Evolutionary conservation across 495 filamentous ascomycete species (phyloP).

Genomic region (Penicillium ucsense): DNA sequence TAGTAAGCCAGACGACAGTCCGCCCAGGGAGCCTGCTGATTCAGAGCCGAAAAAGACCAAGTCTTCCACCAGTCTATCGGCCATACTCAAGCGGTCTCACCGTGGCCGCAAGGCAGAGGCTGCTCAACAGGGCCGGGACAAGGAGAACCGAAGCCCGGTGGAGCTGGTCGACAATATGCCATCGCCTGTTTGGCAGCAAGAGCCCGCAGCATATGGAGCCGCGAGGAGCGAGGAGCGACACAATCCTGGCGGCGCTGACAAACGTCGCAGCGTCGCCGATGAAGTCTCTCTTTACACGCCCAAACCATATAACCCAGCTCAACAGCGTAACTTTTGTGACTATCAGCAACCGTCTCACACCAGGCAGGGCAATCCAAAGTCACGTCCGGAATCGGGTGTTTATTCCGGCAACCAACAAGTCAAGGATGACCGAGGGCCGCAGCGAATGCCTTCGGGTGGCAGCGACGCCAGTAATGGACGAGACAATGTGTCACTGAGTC

Average conservation of each 20-base stretch:
- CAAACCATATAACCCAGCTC: constrained; percentile 49
- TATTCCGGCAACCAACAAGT: constrained; percentile 29
- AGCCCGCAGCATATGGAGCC: constrained; percentile 38
- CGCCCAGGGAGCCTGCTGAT: constrained; percentile 18
- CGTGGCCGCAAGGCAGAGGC: constrained; percentile 29
- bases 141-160: constrained; percentile 62
- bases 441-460: constrained; percentile 19
- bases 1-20: constrained; percentile 34
- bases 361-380: constrained; percentile 24
- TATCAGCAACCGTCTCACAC: constrained; percentile 46
- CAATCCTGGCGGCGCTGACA: constrained; percentile 23
- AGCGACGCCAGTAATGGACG: constrained; percentile 2
- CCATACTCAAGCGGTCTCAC: constrained; percentile 37
- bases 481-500: constrained; percentile 9
- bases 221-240: constrained; percentile 14
- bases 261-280: constrained; percentile 36
- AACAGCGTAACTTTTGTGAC: constrained; percentile 56
- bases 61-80: constrained; percentile 68
- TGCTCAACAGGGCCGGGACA: constrained; percentile 49
- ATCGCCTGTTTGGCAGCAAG: constrained; percentile 74
- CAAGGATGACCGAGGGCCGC: constrained; percentile 24
- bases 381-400: constrained; percentile 47
- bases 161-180: constrained; percentile 38
- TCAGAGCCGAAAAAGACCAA: constrained; percentile 72
- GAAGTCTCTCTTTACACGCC: constrained; percentile 56